These are phyloP conservation scores for Amanita fuliginea DNA, from an alignment of 768 basidiomycete genomes.

Conservation along the genomic window DNA sequence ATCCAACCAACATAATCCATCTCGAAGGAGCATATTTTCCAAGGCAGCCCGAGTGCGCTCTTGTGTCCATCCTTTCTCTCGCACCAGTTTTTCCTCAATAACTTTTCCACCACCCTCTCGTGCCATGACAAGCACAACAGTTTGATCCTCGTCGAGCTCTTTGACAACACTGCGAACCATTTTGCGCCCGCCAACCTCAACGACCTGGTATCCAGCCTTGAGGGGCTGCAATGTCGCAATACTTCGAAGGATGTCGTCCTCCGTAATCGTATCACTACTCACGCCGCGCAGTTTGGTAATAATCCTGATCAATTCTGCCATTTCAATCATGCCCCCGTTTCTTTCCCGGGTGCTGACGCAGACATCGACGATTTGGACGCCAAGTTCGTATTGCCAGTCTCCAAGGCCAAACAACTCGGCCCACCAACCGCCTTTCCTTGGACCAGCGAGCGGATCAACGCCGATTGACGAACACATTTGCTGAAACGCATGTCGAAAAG, in stretches of 20 bases:
- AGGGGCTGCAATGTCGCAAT: slow-evolving; percentile 84
- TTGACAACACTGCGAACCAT: slow-evolving; percentile 87
- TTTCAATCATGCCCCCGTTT: slow-evolving; percentile 89
- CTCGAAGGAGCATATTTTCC: slow-evolving; percentile 82
- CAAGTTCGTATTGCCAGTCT: slow-evolving; percentile 94
- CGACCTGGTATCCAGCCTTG: slow-evolving; percentile 83
- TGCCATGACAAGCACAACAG: slow-evolving; percentile 68
- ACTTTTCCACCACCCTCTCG: slow-evolving; percentile 60
- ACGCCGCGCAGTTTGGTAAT: slow-evolving; percentile 70
- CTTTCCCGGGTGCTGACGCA: slow-evolving; percentile 80
- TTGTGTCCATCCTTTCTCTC: slow-evolving; percentile 61
- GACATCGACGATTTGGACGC: slow-evolving; percentile 90
- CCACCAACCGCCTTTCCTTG: slow-evolving; percentile 84
- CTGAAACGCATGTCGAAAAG: slow-evolving; percentile 86
- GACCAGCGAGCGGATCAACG: slow-evolving; percentile 88
- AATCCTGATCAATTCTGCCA: slow-evolving; percentile 73
- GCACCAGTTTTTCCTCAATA: slow-evolving; percentile 49
- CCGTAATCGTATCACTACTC: slow-evolving; percentile 58
- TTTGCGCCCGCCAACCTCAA: slow-evolving; percentile 62
- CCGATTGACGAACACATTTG: slow-evolving; percentile 94
- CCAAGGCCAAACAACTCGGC: slow-evolving; percentile 78
- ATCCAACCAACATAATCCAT: slow-evolving; percentile 94
- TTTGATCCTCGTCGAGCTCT: slow-evolving; percentile 85
- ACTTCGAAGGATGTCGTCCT: slow-evolving; percentile 75
- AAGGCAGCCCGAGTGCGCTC: slow-evolving; percentile 70